Evolutionary conservation across 2,329 filamentous ascomycete genomes (phyloP).

Genomic region (Furcasterigmium furcatum): DNA sequence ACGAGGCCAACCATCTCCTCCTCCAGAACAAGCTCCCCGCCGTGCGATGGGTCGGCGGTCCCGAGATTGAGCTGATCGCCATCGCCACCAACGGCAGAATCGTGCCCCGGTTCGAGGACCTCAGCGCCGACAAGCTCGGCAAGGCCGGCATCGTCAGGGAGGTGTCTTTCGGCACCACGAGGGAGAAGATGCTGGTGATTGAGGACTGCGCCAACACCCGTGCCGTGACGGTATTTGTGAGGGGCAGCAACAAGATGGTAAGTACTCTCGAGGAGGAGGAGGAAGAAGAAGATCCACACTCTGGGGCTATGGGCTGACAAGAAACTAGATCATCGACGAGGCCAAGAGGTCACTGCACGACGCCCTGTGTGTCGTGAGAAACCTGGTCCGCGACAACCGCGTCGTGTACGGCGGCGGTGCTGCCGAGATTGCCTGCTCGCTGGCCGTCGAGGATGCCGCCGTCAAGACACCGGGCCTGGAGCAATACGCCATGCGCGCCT

Average conservation of each 20-base stretch:
- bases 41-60: constrained; percentile 95
- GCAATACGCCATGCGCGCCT: constrained; percentile 98
- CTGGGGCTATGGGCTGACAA: too few relatives aligned
- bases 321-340: constrained; percentile 99
- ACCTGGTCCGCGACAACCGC: constrained; percentile 92
- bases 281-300: too few relatives aligned
- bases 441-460: constrained; percentile 93
- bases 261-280: too few relatives aligned
- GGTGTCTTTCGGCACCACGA: constrained; percentile 94
- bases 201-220: constrained; percentile 98
- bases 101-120: constrained; percentile 93
- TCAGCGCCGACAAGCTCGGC: constrained; percentile 87
- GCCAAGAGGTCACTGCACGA: constrained; percentile 97
- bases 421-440: constrained; percentile 93
- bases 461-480: constrained; percentile 95
- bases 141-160: constrained; percentile 86
- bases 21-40: constrained; percentile 95
- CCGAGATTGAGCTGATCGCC: constrained; percentile 96
- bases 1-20: constrained; percentile 95
- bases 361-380: constrained; percentile 94
- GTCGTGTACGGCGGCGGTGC: constrained; percentile 97
- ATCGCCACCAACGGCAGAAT: constrained; percentile 98
- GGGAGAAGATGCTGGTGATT: constrained; percentile 99
- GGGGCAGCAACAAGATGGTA: constrained; percentile 99
- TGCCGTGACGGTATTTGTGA: constrained; percentile 92